Evolutionary conservation across 1,284 basidiomycete genomes (phyloP).

Genomic region (Marasmius fiardii): DNA sequence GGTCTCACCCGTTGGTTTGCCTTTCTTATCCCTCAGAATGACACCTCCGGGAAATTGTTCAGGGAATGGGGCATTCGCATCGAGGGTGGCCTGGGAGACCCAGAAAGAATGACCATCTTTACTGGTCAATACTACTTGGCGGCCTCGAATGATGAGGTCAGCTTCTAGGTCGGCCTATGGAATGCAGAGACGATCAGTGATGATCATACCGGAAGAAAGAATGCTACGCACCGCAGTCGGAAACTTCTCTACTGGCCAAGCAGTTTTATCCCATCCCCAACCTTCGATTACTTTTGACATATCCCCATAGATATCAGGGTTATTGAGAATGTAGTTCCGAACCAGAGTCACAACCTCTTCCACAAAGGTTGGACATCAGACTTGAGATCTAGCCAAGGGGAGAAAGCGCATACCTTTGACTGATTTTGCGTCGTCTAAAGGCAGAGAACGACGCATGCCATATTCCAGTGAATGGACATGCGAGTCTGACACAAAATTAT

Average conservation of each 20-base stretch:
- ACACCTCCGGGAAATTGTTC: constrained; percentile 69
- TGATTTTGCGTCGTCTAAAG: not conserved
- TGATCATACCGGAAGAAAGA: not conserved
- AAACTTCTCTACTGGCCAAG: not conserved
- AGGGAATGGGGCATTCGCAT: constrained; percentile 54
- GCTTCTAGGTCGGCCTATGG: constrained; percentile 58
- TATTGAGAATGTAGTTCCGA: constrained; percentile 56
- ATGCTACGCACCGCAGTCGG: constrained; percentile 8
- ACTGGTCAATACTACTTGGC: constrained; percentile 68
- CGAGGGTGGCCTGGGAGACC: constrained; percentile 73
- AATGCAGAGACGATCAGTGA: not conserved
- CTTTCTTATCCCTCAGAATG: constrained; percentile 63
- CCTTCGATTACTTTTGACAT: constrained; percentile 24
- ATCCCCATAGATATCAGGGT: constrained; percentile 51
- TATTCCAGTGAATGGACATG: constrained; percentile 1
- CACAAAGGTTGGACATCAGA: not conserved
- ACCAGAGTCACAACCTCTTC: constrained; percentile 62
- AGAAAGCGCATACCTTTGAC: not conserved
- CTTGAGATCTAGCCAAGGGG: not conserved
- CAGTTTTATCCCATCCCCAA: constrained; percentile 4
- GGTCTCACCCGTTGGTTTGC: constrained; percentile 69
- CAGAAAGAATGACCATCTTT: constrained; percentile 85
- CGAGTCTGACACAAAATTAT: not conserved
- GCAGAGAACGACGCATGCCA: not conserved
- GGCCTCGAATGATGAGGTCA: constrained; percentile 59